Evolutionary conservation across 2,329 filamentous ascomycete genomes (phyloP).

Genomic region (Xylariaceae sp.): DNA sequence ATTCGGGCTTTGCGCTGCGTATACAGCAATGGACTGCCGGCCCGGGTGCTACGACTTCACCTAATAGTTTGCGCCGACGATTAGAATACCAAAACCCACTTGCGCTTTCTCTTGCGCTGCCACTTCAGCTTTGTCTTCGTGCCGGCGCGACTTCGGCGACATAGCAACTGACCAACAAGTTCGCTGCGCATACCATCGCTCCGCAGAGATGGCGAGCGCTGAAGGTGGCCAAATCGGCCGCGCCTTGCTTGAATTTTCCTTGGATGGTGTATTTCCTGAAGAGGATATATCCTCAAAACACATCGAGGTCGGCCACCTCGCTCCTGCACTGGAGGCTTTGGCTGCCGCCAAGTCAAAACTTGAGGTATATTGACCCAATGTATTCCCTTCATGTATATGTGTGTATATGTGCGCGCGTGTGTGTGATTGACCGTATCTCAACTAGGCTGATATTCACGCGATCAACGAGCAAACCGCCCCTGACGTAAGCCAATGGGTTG

Average conservation of each 20-base stretch:
- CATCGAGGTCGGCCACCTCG: conserved; percentile 37
- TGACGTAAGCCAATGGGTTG: conserved; percentile 82
- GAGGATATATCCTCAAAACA: conserved; percentile 40
- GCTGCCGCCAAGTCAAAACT: conserved; percentile 42
- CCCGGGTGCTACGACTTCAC: neutral
- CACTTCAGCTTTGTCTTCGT: neutral
- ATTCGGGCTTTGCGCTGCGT: neutral
- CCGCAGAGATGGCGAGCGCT: conserved; percentile 30
- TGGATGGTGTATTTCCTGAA: conserved; percentile 45
- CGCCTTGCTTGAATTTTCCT: conserved; percentile 61
- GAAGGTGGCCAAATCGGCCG: conserved; percentile 42
- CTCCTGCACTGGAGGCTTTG: conserved; percentile 40
- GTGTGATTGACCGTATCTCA: conserved; percentile 8
- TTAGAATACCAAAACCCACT: neutral
- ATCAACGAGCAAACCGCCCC: conserved; percentile 73
- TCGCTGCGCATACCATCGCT: neutral
- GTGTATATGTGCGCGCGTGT: too few relatives aligned
- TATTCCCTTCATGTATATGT: neutral
- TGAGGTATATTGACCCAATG: conserved; percentile 36
- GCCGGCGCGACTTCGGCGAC: neutral
- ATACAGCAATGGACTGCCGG: neutral
- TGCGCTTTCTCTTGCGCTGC: neutral
- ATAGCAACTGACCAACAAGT: neutral
- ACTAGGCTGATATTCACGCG: conserved; percentile 64
- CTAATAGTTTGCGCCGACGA: neutral